These are phyloP conservation scores for Hygrophorus russula DNA, from an alignment of 768 basidiomycete genomes.

Conservation along the genomic window DNA sequence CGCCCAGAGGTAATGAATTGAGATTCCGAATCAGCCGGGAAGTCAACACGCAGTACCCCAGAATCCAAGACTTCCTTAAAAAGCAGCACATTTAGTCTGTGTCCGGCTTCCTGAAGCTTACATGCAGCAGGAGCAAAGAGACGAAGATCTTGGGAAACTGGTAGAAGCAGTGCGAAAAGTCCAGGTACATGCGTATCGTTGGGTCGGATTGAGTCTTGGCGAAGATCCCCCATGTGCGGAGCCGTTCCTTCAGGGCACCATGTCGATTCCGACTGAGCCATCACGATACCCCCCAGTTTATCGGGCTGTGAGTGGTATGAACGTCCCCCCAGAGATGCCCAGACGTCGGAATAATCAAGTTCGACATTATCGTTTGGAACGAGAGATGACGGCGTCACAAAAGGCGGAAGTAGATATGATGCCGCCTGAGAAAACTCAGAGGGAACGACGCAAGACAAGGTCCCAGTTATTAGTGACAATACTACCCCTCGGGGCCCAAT, in stretches of 20 bases:
- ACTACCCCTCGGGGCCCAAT: constrained; percentile 28
- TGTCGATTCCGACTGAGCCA: background rate
- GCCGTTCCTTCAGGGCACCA: background rate
- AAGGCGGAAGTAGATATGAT: constrained; percentile 49
- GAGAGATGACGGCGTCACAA: constrained; percentile 31
- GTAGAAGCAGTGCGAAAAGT: constrained; percentile 12
- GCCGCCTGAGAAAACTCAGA: constrained; percentile 25
- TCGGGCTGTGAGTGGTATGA: constrained; percentile 16
- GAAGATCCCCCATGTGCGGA: background rate
- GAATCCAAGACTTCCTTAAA: background rate
- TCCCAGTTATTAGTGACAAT: constrained; percentile 9
- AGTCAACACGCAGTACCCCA: background rate
- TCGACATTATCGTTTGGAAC: constrained; percentile 1
- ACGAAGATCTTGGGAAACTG: constrained; percentile 8
- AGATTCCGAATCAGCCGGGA: background rate
- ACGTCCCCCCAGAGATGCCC: constrained; percentile 17
- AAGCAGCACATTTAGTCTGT: constrained; percentile 4
- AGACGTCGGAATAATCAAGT: constrained; percentile 10
- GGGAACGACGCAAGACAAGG: constrained; percentile 19
- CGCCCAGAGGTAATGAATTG: constrained; percentile 3
- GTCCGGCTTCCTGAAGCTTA: constrained; percentile 3
- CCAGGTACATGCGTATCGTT: background rate
- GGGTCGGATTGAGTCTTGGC: background rate
- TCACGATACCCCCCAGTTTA: constrained; percentile 27
- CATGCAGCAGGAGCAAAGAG: constrained; percentile 3